These are phyloP conservation scores for Annona squamosa DNA, from an alignment of 164 flowering plant genomes.

Conservation along the genomic window DNA sequence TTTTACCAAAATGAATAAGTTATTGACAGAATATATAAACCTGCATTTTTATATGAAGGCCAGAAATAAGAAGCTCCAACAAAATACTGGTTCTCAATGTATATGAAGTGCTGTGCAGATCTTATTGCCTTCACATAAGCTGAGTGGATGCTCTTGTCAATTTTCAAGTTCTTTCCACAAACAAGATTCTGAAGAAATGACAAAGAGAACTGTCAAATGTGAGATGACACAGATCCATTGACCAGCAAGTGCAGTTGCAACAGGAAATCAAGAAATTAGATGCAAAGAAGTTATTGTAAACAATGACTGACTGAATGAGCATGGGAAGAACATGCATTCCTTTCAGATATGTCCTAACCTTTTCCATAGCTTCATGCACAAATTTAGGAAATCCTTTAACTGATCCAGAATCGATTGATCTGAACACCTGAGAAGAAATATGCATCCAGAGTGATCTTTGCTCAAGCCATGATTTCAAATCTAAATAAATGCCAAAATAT, in stretches of 20 bases:
- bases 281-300: background rate
- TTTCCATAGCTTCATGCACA: constrained; percentile 40
- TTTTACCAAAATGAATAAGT: background rate
- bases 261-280: background rate
- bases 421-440: constrained; percentile 41
- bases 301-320: background rate
- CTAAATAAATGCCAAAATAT: background rate
- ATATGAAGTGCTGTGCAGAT: constrained; percentile 76
- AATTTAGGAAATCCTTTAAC: constrained; percentile 67
- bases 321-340: background rate
- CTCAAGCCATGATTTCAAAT: background rate
- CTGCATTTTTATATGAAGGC: constrained; percentile 56
- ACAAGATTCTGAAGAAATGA: constrained; percentile 48
- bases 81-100: constrained; percentile 91
- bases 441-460: background rate
- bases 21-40: constrained; percentile 15
- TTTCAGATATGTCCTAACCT: constrained; percentile 29
- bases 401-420: constrained; percentile 84
- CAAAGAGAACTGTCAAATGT: background rate
- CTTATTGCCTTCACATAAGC: constrained; percentile 85
- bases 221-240: no score
- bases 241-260: background rate
- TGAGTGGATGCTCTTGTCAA: constrained; percentile 69
- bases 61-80: constrained; percentile 77
- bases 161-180: constrained; percentile 58